A percentile compares a stretch with the other conserved stretches of the same genome.
phyloP scores from a whole-genome alignment of 257 asterid species.

The Ilex asprella region DNA sequence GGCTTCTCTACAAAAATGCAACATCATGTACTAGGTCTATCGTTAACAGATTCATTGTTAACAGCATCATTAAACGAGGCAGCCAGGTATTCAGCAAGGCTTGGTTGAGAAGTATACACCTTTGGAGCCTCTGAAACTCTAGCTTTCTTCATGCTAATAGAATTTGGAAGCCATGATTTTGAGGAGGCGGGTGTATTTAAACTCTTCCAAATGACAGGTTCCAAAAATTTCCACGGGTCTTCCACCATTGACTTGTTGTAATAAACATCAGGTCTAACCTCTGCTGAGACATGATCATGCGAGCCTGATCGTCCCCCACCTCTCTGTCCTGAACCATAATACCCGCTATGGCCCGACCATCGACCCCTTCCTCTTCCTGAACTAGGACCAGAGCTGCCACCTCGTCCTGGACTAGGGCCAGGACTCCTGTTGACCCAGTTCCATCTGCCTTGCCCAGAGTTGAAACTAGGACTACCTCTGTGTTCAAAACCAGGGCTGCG shows the following conservation, averaged over 20 bases:
- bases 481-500: slow-evolving; percentile 20
- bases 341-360: slow-evolving; percentile 16
- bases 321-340: slow-evolving; percentile 26
- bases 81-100: slow-evolving; percentile 79
- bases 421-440: slow-evolving; percentile 24
- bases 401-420: slow-evolving; percentile 26
- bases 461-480: slow-evolving; percentile 21
- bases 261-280: slow-evolving; percentile 35
- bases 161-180: slow-evolving; percentile 45
- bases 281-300: slow-evolving; percentile 27
- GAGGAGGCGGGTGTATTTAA: slow-evolving; percentile 12
- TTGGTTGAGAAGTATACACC: slow-evolving; percentile 31
- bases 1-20: not conserved
- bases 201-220: slow-evolving; percentile 54
- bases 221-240: slow-evolving; percentile 68
- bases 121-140: slow-evolving; percentile 38
- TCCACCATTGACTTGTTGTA: slow-evolving; percentile 66
- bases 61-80: slow-evolving; percentile 47
- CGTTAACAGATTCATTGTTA: slow-evolving; percentile 18
- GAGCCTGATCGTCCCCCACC: slow-evolving; percentile 33
- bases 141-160: slow-evolving; percentile 42
- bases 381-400: slow-evolving; percentile 22
- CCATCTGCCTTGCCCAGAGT: slow-evolving; percentile 41
- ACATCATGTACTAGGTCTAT: slow-evolving; percentile 16
- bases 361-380: slow-evolving; percentile 32